phyloP scores from a whole-genome alignment of 805 yeast genomes.

The Kodamaea sagamina region DNA sequence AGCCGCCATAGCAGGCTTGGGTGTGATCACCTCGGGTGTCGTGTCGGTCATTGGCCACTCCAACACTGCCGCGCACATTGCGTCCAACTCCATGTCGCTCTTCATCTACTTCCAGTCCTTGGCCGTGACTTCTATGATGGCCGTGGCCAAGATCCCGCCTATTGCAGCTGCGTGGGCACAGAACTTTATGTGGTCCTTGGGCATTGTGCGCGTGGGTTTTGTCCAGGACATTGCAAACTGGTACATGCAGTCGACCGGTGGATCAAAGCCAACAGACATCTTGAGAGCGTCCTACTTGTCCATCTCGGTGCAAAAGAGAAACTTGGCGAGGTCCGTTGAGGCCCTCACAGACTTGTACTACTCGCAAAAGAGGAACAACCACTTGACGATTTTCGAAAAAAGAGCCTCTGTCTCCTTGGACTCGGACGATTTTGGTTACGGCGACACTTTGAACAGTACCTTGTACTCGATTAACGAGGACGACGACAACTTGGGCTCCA shows the following conservation, averaged over 20 bases:
- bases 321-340: conserved; percentile 28
- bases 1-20: conserved; percentile 87
- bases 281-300: conserved; percentile 68
- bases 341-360: conserved; percentile 16
- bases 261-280: conserved; percentile 69
- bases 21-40: conserved; percentile 83
- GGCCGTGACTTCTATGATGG: conserved; percentile 94
- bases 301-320: conserved; percentile 74
- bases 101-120: conserved; percentile 92
- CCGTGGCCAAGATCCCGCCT: conserved; percentile 89
- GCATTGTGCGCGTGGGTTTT: conserved; percentile 73
- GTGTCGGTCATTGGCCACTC: conserved; percentile 87
- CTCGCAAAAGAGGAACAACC: conserved; percentile 11
- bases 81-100: conserved; percentile 90
- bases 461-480: conserved; percentile 75
- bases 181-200: conserved; percentile 95
- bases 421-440: conserved; percentile 48
- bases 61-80: conserved; percentile 93
- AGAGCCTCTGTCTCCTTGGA: conserved; percentile 39
- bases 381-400: conserved; percentile 22
- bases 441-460: conserved; percentile 42
- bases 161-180: conserved; percentile 98
- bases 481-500: conserved; percentile 55
- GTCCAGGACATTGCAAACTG: conserved; percentile 86
- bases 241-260: conserved; percentile 96